Evolutionary conservation across 2,329 filamentous ascomycete genomes (phyloP), one percentile per base, ranked within the genome.

Genomic region (Lachnellula cervina): DNA sequence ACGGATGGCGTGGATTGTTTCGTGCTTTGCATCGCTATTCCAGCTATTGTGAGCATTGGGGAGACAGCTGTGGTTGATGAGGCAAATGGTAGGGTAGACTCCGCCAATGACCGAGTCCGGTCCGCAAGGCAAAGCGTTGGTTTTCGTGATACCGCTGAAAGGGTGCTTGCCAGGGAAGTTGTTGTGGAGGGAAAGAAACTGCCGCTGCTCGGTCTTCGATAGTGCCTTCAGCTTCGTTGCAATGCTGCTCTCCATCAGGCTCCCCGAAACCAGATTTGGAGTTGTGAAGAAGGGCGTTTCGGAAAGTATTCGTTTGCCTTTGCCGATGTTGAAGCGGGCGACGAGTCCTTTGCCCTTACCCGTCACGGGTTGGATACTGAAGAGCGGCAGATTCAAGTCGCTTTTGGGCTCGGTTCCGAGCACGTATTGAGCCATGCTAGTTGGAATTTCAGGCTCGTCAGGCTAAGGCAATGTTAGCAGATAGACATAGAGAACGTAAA

Each of bases 301-400:
- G 13, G 59, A 69, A 44, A 77, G 55, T 35, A 77, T 72, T 14
- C 70, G 64, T 23, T 68, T 73, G 44, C 73, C 74, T 55, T 64
- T 71, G 5, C 63, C 45, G 52, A 77, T 74, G 38, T 70, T 57
- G 21, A 59, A 54, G 23, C 47, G 65, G 21, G 75, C 73, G 40
- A 76, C 56, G 1, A 77, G 63, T 4, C 71, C 73, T 67, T 68
- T 70, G 3, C 74, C 73, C 60, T 72, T 73, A 16, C 65, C 70
- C 28, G 63, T 59, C 8, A 71, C 59, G 7, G 25, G 13, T n/a
- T 56, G n/a, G 32, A 62, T 51, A 0, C 23, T 48, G 45, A 57
- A 59, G 11, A 56, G 50, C 23, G 25, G 13, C 11, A 45, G 11
- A 32, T 52, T 42, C 16, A 55, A 19, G 28, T 57, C 44, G 48